Evolutionary conservation across 208 protist genomes (phyloP), one percentile per base, ranked within the genome.

Genomic region (Giardia muris): DNA sequence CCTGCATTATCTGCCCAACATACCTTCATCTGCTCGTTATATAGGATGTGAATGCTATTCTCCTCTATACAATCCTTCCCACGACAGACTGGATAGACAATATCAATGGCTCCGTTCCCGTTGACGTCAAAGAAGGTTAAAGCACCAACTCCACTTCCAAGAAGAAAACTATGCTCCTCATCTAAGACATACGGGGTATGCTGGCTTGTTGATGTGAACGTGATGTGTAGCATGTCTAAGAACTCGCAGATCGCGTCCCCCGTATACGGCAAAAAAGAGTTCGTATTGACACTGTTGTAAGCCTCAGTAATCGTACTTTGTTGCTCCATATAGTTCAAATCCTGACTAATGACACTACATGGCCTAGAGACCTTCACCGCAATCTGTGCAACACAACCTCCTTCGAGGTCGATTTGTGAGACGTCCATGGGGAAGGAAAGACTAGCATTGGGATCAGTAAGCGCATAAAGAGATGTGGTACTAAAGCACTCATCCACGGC

Each of bases 11-110:
- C 57, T n/a, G n/a, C n/a, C n/a, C n/a, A n/a, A 76, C 57, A 76
- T 39, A 76, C 57, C 10, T 76, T 39, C 57, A 76, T 76, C 30
- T 76, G 57, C 57, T 76, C 30, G 30, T 76, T 76, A 30, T 76
- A 30, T 30, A 76, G 57, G 57, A 76, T 76, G 57, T 76, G 57
- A 76, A 76, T 76, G 57, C 57, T 76, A 76, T 76, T 76, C 57
- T 76, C 57, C 30, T 39, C 10, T 39, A 76, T 10, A 30, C 57
- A 76, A 10, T 76, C 57, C 10, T 30, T 10, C 30, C 57, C 57
- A 39, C 57, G 57, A 76, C 57, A 76, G 57, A 76, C 30, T 10
- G 57, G 10, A 30, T 39, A 76, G 57, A 76, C 57, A 76, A 76
- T 76, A 76, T 76, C 57, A 39, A 76, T 76, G 19, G 57, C 57